These are phyloP conservation scores for Protomyces arabidopsidicola DNA, from an alignment of 1,139 yeast genomes.

Conservation along the genomic window DNA sequence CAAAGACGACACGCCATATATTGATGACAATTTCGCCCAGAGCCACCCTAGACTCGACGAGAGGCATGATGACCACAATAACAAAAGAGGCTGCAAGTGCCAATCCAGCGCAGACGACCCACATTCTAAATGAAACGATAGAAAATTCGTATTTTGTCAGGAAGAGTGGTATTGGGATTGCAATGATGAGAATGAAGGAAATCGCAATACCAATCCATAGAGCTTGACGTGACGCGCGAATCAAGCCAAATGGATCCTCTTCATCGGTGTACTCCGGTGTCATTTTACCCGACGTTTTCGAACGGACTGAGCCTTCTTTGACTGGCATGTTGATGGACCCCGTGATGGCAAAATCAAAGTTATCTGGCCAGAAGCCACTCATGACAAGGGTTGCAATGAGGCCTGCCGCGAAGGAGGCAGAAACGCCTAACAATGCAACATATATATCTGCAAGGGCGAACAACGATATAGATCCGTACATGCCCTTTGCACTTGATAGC, in stretches of 20 bases:
- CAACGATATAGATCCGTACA: slow-evolving; percentile 31
- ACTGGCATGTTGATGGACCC: slow-evolving; percentile 36
- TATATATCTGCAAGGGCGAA: slow-evolving; percentile 38
- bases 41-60: not conserved
- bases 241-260: not conserved
- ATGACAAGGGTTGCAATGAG: slow-evolving; percentile 6
- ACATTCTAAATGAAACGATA: not conserved
- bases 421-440: slow-evolving; percentile 43
- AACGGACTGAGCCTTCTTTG: not conserved
- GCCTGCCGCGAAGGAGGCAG: slow-evolving; percentile 37
- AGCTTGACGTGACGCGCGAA: not conserved
- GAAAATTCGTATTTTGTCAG: not conserved
- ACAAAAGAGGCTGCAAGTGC: not conserved
- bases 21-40: not conserved
- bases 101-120: not conserved
- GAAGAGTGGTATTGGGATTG: not conserved
- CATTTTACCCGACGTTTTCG: not conserved
- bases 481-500: slow-evolving; percentile 34
- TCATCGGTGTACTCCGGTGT: not conserved
- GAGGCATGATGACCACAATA: not conserved
- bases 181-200: not conserved
- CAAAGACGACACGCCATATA: not conserved
- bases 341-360: slow-evolving; percentile 42
- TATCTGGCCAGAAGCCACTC: slow-evolving; percentile 40
- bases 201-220: not conserved